Evolutionary conservation across 768 basidiomycete species (phyloP).

Genomic region (Suillus subluteus): DNA sequence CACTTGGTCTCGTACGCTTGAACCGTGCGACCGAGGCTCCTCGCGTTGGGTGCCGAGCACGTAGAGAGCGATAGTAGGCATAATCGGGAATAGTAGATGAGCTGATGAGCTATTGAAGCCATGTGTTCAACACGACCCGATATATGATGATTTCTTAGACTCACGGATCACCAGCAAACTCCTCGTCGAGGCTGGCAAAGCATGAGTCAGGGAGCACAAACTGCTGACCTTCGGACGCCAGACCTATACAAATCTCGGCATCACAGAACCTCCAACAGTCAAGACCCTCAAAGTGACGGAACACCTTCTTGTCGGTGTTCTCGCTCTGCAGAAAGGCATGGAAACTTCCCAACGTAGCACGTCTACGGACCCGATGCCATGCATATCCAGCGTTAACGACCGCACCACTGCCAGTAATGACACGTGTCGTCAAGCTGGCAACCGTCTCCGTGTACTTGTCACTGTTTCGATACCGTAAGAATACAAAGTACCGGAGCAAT

Average conservation of each 20-base stretch:
- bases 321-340: slow-evolving; percentile 32
- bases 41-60: slow-evolving; percentile 43
- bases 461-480: slow-evolving; percentile 63
- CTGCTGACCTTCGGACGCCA: slow-evolving; percentile 58
- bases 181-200: slow-evolving; percentile 56
- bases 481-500: slow-evolving; percentile 55
- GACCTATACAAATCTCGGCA: slow-evolving; percentile 57
- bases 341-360: slow-evolving; percentile 29
- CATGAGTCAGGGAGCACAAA: slow-evolving; percentile 58
- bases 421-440: slow-evolving; percentile 26
- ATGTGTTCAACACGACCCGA: slow-evolving; percentile 9
- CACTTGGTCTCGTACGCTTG: slow-evolving; percentile 18
- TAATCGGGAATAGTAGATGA: slow-evolving; percentile 59
- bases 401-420: slow-evolving; percentile 26
- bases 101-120: slow-evolving; percentile 41
- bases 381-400: slow-evolving; percentile 22
- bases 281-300: slow-evolving; percentile 22
- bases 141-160: slow-evolving; percentile 14
- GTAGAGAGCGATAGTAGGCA: slow-evolving; percentile 57
- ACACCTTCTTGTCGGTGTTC: slow-evolving; percentile 8
- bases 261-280: slow-evolving; percentile 53
- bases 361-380: slow-evolving; percentile 34
- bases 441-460: slow-evolving; percentile 47
- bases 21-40: slow-evolving; percentile 16
- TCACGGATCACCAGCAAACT: slow-evolving; percentile 38